phyloP scores from a whole-genome alignment of 2,329 filamentous ascomycete genomes.

The Trichoderma sp. region DNA sequence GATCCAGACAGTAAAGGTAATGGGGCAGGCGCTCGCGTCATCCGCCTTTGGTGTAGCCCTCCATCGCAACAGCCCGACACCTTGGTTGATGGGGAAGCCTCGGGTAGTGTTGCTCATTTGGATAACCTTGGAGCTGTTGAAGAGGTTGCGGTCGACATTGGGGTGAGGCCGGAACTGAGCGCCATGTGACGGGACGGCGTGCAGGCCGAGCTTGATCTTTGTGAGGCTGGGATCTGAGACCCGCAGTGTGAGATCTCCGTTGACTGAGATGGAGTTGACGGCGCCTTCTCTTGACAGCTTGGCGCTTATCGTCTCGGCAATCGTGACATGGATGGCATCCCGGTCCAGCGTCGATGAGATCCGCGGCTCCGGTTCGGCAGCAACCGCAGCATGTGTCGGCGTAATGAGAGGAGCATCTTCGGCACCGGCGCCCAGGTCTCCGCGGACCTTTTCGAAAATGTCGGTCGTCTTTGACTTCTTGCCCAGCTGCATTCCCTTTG shows the following conservation, averaged over 20 bases:
- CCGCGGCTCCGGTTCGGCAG: conserved; percentile 58
- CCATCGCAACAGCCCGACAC: conserved; percentile 92
- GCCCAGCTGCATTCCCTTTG: conserved; percentile 98
- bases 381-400: conserved; percentile 49
- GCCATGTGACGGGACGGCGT: conserved; percentile 74
- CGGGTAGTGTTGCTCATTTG: conserved; percentile 87
- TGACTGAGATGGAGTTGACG: conserved; percentile 83
- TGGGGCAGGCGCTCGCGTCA: conserved; percentile 78
- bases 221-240: conserved; percentile 87
- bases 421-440: conserved; percentile 83
- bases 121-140: conserved; percentile 79
- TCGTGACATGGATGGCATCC: conserved; percentile 83
- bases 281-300: conserved; percentile 86
- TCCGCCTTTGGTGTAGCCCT: conserved; percentile 80
- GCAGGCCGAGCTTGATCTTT: conserved; percentile 84
- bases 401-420: conserved; percentile 76
- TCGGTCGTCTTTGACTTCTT: conserved; percentile 98
- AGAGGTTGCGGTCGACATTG: conserved; percentile 88
- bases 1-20: conserved; percentile 97
- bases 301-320: conserved; percentile 88
- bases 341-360: conserved; percentile 71
- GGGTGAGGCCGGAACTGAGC: conserved; percentile 95
- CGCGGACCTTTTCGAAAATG: conserved; percentile 94
- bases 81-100: conserved; percentile 92
- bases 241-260: conserved; percentile 87